These are phyloP conservation scores for Trichoderma gamsii DNA, from an alignment of 495 filamentous ascomycete genomes.

Conservation along the genomic window DNA sequence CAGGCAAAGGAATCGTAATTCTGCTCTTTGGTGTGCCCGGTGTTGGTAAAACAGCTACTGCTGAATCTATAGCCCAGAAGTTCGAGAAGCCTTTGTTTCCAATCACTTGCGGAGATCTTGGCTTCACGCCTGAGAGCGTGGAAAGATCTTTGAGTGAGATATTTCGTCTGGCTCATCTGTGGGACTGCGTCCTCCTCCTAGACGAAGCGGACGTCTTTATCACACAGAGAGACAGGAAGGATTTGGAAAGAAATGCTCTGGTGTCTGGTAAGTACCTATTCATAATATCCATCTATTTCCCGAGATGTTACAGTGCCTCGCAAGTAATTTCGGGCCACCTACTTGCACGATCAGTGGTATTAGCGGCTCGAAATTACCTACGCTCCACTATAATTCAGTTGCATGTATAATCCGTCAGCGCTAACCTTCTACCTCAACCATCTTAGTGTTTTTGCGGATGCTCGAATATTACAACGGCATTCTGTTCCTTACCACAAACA, in stretches of 20 bases:
- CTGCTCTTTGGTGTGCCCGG: slow-evolving; percentile 28
- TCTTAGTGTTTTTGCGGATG: slow-evolving; percentile 43
- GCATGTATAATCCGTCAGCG: background rate
- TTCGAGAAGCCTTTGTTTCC: slow-evolving; percentile 37
- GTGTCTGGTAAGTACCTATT: slow-evolving; percentile 30
- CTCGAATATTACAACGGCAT: slow-evolving; percentile 54
- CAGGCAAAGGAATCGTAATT: slow-evolving; percentile 45
- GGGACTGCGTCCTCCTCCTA: slow-evolving; percentile 46
- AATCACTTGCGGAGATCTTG: slow-evolving; percentile 44
- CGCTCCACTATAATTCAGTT: too few relatives aligned
- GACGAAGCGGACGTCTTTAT: slow-evolving; percentile 44
- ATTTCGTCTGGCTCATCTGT: slow-evolving; percentile 31
- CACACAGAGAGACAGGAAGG: slow-evolving; percentile 41
- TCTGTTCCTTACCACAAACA: slow-evolving; percentile 50
- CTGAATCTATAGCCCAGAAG: slow-evolving; percentile 34
- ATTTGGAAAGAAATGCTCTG: slow-evolving; percentile 41
- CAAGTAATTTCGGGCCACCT: too few relatives aligned
- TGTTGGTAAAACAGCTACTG: slow-evolving; percentile 21
- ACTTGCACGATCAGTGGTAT: too few relatives aligned
- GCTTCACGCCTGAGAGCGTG: slow-evolving; percentile 28
- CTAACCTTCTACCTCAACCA: background rate
- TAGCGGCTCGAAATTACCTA: too few relatives aligned
- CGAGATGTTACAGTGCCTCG: too few relatives aligned
- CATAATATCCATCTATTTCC: too few relatives aligned
- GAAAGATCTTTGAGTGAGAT: slow-evolving; percentile 33